Conservation (phyloP, 192 early-diverging fungal genomes). For the Dimargaris cristalligena region DNA sequence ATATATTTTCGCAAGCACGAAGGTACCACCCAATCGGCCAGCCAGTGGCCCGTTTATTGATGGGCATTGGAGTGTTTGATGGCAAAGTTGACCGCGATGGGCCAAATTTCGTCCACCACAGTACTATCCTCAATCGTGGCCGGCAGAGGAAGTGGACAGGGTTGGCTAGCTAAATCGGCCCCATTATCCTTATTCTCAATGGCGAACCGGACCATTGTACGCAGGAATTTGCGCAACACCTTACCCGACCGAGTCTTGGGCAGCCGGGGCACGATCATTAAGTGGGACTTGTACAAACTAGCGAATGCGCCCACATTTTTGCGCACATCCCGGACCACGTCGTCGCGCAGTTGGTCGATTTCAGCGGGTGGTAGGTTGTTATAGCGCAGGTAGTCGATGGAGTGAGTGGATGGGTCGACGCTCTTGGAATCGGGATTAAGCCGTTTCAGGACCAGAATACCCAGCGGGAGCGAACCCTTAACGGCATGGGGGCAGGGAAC, state of each 20-base stretch:
- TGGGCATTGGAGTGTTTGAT: not conserved
- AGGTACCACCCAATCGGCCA: no score
- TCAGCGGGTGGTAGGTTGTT: not conserved
- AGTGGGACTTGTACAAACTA: conserved; percentile 48
- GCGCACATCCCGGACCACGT: conserved; percentile 44
- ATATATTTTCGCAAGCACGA: no score
- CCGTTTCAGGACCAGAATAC: conserved; percentile 34
- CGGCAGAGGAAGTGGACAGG: conserved; percentile 25
- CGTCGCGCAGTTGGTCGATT: conserved; percentile 16
- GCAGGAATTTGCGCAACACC: conserved; percentile 57
- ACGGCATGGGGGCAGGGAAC: conserved; percentile 44
- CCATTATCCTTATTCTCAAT: conserved; percentile 32
- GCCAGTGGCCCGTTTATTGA: no score
- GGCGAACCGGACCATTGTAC: conserved; percentile 39
- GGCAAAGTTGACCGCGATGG: conserved; percentile 2
- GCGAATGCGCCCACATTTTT: conserved; percentile 65
- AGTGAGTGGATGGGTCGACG: not conserved
- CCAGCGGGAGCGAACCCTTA: conserved; percentile 52
- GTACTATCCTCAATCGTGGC: conserved; percentile 69
- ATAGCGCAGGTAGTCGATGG: not conserved
- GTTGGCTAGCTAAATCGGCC: not conserved
- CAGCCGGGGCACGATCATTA: conserved; percentile 44
- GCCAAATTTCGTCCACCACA: conserved; percentile 29
- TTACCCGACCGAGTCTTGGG: conserved; percentile 82
- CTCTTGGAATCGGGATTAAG: conserved; percentile 14